phyloP scores from a whole-genome alignment of 257 asterid genomes.

The Fraxinus excelsior region DNA sequence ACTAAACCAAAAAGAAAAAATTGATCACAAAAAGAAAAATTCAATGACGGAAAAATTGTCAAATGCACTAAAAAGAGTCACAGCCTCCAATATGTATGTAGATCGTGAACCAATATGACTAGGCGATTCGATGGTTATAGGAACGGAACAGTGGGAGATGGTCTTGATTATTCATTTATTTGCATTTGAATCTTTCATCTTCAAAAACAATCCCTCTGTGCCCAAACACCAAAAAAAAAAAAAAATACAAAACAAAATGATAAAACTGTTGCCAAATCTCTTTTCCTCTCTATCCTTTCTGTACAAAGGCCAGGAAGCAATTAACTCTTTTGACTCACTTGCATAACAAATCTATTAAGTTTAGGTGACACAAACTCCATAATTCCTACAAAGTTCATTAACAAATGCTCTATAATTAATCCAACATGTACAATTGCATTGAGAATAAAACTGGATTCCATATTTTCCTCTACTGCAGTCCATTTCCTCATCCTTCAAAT shows the following conservation, averaged over 20 bases:
- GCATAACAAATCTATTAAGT: not conserved
- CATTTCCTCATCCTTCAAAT: not conserved
- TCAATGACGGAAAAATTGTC: not conserved
- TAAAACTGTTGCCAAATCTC: not conserved
- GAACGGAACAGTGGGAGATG: not conserved
- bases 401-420: not conserved
- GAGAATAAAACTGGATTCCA: not conserved
- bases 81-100: not conserved
- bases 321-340: conserved; percentile 1
- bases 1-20: not conserved
- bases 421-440: not conserved
- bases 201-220: not conserved
- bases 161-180: not conserved
- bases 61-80: conserved; percentile 4
- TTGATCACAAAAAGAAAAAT: not conserved
- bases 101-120: not conserved
- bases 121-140: not conserved
- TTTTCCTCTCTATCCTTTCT: not conserved
- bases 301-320: conserved; percentile 1
- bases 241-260: not conserved
- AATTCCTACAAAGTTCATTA: not conserved
- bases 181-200: not conserved
- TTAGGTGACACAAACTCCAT: not conserved
- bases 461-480: not conserved
- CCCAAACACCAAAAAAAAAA: not conserved